Evolutionary conservation across 2,329 filamentous ascomycete genomes (phyloP).

Genomic region (Alternaria ventricosa): DNA sequence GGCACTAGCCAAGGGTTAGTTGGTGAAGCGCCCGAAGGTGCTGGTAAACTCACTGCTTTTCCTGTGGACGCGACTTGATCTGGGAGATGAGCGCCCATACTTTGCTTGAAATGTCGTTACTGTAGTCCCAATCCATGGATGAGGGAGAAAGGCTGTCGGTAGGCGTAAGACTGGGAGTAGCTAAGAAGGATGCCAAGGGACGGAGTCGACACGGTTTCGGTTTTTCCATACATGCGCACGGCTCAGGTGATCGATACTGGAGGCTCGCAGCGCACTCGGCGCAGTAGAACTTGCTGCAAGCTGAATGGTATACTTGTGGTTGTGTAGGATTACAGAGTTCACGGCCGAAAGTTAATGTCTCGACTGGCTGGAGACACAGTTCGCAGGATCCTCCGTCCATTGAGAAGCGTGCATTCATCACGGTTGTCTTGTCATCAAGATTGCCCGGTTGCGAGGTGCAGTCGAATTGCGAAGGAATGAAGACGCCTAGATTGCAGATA

Average conservation of each 20-base stretch:
- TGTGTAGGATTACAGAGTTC: neutral
- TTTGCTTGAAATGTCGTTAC: neutral
- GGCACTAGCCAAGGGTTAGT: constrained; percentile 44
- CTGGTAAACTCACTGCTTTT: neutral
- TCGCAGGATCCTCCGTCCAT: neutral
- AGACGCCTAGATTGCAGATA: constrained; percentile 55
- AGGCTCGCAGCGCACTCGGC: neutral
- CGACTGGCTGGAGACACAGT: neutral
- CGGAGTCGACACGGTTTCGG: neutral
- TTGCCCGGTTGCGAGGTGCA: accelerated
- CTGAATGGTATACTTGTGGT: neutral
- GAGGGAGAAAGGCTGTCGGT: neutral
- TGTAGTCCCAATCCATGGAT: neutral
- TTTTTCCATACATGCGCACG: neutral
- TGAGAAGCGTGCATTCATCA: constrained; percentile 1
- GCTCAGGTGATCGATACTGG: neutral
- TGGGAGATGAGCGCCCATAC: neutral
- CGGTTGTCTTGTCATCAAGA: neutral
- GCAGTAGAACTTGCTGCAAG: constrained; percentile 2
- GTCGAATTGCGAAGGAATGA: neutral
- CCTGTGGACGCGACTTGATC: neutral
- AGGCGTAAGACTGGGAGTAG: neutral
- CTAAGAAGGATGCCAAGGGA: neutral
- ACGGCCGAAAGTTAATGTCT: neutral
- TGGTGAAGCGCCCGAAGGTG: accelerated